Base-by-base conservation (phyloP, 805 yeast genomes). In the Torulaspora maleeae region DNA sequence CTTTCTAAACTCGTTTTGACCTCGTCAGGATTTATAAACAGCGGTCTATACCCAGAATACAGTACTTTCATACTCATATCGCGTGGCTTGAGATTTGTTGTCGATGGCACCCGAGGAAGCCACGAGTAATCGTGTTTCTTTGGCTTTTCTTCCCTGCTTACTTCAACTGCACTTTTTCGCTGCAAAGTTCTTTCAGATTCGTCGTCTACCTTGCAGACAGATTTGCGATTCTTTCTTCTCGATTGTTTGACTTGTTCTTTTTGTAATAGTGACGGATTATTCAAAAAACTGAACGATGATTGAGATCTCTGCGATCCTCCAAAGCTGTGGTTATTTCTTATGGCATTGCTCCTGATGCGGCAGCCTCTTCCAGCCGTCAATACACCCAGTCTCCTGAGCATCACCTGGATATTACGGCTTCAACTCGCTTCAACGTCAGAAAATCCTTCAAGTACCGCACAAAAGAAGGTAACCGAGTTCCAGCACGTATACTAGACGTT, bases 11-110 rank as follows among this genome's bases (percentile, higher is more conserved):
- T 45, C 22, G 38, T 46, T 22, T 47, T 44, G 27, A 41, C 29
- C 38, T 45, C 44, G 12, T 49, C 47, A 1, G 56, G 52, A 22
- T 49, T 47, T 11, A 60, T 42, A 13, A 56, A 55, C 15, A 63
- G 41, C 4, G 67, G 66, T 39, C 67, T 60, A 36, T 63, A 63
- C 11, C 67, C 67, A 4, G 60, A 55, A 40, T 57, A 63, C 27
- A 64, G 47, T 30, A 57, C 49, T n/a, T 52, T 46, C 11, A 58
- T 50, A 25, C 47, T 49, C 22, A 63, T 48, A 15, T 60, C 63
- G 9, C 51, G 50, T 1, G 50, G 59, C 20, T 55, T 53, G 8
- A 62, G 36, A 43, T 58, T 51, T 11, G 45, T 47, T 10, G 64
- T 61, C 3, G 60, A 50, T 11, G 64, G 61, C 8, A 59, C 66